Percentiles rank a stretch among this genome's conserved stretches.
These are phyloP conservation scores for Dendrobium nobile DNA, from an alignment of 106 monocot species.

Conservation along the genomic window DNA sequence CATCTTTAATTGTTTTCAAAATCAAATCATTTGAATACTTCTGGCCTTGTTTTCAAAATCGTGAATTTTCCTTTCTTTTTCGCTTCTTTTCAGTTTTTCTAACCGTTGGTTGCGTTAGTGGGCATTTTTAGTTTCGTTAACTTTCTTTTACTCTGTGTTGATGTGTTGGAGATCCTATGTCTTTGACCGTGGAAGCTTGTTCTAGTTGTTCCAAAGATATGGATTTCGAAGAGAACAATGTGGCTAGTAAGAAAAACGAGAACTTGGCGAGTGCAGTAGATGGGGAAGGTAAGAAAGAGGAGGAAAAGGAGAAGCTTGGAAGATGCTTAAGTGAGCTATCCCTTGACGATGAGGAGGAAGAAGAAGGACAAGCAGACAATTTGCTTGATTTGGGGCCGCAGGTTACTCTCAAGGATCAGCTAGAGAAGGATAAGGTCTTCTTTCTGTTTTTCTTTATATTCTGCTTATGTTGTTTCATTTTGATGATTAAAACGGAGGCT, in stretches of 20 bases:
- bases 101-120: neutral
- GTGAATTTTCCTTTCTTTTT: neutral
- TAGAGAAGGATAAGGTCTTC: conserved; percentile 82
- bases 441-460: neutral
- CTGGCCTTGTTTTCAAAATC: neutral
- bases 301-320: neutral
- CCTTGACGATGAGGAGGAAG: conserved; percentile 53
- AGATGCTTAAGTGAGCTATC: conserved; percentile 24
- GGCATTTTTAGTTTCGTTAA: neutral
- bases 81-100: neutral
- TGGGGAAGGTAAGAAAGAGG: conserved; percentile 8
- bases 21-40: neutral
- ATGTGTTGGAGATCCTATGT: conserved; percentile 28
- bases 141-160: neutral
- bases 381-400: conserved; percentile 66
- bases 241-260: conserved; percentile 15
- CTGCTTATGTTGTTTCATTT: conserved; percentile 1
- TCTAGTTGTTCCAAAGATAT: conserved; percentile 28
- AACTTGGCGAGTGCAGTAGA: neutral
- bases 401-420: conserved; percentile 68
- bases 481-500: neutral
- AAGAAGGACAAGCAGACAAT: conserved; percentile 36
- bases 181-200: conserved; percentile 39
- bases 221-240: conserved; percentile 43
- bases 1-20: neutral